phyloP scores from a whole-genome alignment of 495 filamentous ascomycete genomes.

The Xylaria castorea region DNA sequence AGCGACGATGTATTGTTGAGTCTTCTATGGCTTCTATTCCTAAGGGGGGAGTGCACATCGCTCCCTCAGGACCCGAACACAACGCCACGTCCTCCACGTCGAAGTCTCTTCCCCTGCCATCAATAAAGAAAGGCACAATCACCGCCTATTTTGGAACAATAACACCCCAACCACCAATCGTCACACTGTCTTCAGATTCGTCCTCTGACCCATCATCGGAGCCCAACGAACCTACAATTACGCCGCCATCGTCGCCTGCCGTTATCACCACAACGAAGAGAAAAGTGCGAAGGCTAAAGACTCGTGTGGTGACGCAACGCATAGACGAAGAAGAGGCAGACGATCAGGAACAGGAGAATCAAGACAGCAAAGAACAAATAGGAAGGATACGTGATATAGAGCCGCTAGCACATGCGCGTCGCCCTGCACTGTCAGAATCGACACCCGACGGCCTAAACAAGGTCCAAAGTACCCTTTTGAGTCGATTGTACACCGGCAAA shows the following conservation, averaged over 20 bases:
- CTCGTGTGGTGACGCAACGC: slow-evolving; percentile 30
- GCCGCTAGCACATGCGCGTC: no score
- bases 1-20: slow-evolving; percentile 29
- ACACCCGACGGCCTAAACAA: slow-evolving; percentile 22
- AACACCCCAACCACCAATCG: slow-evolving; percentile 28
- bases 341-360: slow-evolving; percentile 4
- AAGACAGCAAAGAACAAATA: not conserved
- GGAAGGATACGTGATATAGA: not conserved
- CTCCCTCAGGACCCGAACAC: not conserved
- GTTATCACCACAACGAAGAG: slow-evolving; percentile 18
- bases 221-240: slow-evolving; percentile 25
- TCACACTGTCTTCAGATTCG: slow-evolving; percentile 25
- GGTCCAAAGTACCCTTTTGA: not conserved
- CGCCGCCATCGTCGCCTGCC: slow-evolving; percentile 44
- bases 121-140: slow-evolving; percentile 47
- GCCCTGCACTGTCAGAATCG: slow-evolving; percentile 19
- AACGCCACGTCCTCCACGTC: not conserved
- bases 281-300: slow-evolving; percentile 48
- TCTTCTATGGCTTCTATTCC: not conserved
- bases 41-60: not conserved
- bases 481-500: slow-evolving; percentile 18
- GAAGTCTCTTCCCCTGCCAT: slow-evolving; percentile 9
- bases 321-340: slow-evolving; percentile 7
- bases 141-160: slow-evolving; percentile 51
- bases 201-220: slow-evolving; percentile 30